A percentile compares a stretch with the other conserved stretches of the same genome.
Conservation (phyloP, 495 filamentous ascomycete species). For the Aspergillus coremiiformis region DNA sequence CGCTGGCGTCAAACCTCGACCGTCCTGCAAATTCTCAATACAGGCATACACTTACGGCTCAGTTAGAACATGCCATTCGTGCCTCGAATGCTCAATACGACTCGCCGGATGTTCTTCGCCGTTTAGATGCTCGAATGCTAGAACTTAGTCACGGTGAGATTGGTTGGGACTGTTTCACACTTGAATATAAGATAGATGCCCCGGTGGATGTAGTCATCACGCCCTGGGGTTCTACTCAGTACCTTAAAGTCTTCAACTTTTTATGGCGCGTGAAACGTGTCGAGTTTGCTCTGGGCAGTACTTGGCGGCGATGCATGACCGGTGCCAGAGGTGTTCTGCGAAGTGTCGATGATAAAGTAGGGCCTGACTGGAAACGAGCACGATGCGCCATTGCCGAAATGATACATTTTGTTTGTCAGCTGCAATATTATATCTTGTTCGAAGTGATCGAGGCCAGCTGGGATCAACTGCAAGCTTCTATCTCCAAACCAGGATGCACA, state of each 20-base stretch:
- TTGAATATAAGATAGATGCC: slow-evolving; percentile 97
- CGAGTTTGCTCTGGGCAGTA: slow-evolving; percentile 82
- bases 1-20: slow-evolving; percentile 82
- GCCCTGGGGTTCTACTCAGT: slow-evolving; percentile 87
- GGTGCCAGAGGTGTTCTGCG: slow-evolving; percentile 87
- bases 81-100: slow-evolving; percentile 97
- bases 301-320: slow-evolving; percentile 95
- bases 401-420: slow-evolving; percentile 94
- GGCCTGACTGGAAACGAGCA: slow-evolving; percentile 81
- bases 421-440: slow-evolving; percentile 98
- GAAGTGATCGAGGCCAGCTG: slow-evolving; percentile 96
- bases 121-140: slow-evolving; percentile 92
- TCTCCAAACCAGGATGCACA: slow-evolving; percentile 75
- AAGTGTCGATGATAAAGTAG: slow-evolving; percentile 65
- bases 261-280: slow-evolving; percentile 98
- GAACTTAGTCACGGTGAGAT: slow-evolving; percentile 94
- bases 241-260: slow-evolving; percentile 99
- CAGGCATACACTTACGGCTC: slow-evolving; percentile 89
- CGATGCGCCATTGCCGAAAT: slow-evolving; percentile 88
- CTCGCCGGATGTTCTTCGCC: slow-evolving; percentile 80
- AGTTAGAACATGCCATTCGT: slow-evolving; percentile 94
- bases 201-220: slow-evolving; percentile 97
- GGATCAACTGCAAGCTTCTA: slow-evolving; percentile 74
- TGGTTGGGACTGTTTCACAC: slow-evolving; percentile 98
- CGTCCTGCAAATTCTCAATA: slow-evolving; percentile 93